phyloP scores from a whole-genome alignment of 371 early-diverging fungal genomes.

The Syncephalastrum racemosum region DNA sequence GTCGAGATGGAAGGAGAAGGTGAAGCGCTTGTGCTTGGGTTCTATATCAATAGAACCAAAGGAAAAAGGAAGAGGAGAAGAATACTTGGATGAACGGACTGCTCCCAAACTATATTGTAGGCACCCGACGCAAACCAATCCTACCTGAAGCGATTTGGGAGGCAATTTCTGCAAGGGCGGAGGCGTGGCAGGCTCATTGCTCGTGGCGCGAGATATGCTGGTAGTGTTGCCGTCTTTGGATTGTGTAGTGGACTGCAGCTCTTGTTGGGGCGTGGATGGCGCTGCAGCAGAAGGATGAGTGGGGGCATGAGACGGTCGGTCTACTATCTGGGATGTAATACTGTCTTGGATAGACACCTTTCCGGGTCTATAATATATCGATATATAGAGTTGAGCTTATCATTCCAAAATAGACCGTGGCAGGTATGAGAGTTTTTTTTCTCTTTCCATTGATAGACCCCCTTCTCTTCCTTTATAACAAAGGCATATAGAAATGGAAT shows the following conservation, averaged over 20 bases:
- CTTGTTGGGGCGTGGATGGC: slow-evolving; percentile 2
- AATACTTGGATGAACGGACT: neutral
- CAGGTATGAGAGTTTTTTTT: too few species aligned
- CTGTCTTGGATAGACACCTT: neutral
- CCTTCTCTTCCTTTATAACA: too few species aligned
- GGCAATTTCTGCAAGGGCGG: slow-evolving; percentile 7
- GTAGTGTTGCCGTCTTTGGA: neutral
- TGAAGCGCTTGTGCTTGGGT: slow-evolving; percentile 8
- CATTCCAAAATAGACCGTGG: too few species aligned
- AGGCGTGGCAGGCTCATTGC: slow-evolving; percentile 12
- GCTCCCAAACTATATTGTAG: neutral
- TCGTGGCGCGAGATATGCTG: slow-evolving; percentile 7
- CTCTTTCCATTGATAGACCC: too few species aligned
- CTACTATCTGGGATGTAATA: neutral
- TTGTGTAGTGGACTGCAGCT: neutral
- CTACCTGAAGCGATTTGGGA: slow-evolving; percentile 7
- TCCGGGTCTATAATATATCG: too few species aligned
- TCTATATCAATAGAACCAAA: neutral
- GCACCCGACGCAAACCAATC: neutral
- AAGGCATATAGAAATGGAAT: neutral
- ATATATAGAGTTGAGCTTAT: too few species aligned
- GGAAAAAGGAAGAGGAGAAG: neutral
- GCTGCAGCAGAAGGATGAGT: neutral
- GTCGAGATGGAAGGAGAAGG: slow-evolving; percentile 25
- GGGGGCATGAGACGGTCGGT: neutral